Evolutionary conservation across 768 basidiomycete species (phyloP), one percentile per base, ranked within the genome.

Genomic region (Trametes cubensis): DNA sequence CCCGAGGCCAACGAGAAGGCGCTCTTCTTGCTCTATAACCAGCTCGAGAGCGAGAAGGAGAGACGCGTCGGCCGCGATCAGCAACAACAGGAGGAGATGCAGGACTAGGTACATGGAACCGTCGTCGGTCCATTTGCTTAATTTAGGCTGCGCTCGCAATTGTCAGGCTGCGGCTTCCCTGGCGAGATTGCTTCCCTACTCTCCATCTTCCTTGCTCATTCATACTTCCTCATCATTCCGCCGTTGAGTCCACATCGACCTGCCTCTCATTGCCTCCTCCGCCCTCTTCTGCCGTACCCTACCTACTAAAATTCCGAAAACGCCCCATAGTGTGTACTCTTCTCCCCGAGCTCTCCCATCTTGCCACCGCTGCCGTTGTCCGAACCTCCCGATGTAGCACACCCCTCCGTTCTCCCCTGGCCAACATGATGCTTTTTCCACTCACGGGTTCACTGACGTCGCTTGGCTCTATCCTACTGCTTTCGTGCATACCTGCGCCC

Each of bases 1-100:
- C 91, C 94, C 50, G 93, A 95, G 76, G 90, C 93, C 68, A 98
- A 97, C 76, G 96, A 99, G 79, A 96, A 98, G 78, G 97, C 97
- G 2, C 79, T 99, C 61, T 98, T 96, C 82, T 79, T 99, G 62
- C 83, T 99, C 64, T 99, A 98, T 79, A 95, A 96, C 71, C 96
- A 97, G 73, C 80, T 96, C 65, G 95, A 97, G 79, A 94, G 88
- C 73, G 94, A 95, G 84, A 96, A 96, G 79, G 93, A 95, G 79
- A 84, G 94, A 76, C 84, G 94, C 69, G 91, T 95, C 60, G 91
- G 91, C 58, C 82, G 89, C 66, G 92, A 94, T 74, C 84, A 87
- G 64, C 86, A 90, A 70, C 88, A 90, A 71, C 87, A 90, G 75
- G 81, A 86, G 62, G 86, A 89, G 71, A 58, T 63, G 61, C 74